Conservation (phyloP, 805 yeast species). For the Teunomyces pallodes region DNA sequence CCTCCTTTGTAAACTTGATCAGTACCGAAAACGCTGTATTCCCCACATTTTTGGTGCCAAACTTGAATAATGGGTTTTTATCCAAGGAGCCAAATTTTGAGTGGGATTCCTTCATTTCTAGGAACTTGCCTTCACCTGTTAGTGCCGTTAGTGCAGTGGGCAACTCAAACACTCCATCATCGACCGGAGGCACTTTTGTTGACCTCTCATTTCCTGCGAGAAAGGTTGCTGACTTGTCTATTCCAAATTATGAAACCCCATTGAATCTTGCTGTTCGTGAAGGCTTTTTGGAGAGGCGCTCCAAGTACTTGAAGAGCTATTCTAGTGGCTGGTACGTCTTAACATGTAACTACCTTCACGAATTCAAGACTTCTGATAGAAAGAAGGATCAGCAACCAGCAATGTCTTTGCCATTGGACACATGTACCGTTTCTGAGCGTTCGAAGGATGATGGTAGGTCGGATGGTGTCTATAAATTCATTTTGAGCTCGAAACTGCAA, state of each 20-base stretch:
- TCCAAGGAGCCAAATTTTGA: constrained; percentile 78
- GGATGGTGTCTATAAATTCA: constrained; percentile 68
- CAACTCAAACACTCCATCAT: constrained; percentile 20
- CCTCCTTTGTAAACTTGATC: constrained; percentile 65
- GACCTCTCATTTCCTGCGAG: constrained; percentile 40
- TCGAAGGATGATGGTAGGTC: constrained; percentile 64
- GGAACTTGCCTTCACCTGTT: constrained; percentile 49
- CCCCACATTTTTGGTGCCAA: constrained; percentile 62
- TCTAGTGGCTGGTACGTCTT: constrained; percentile 87
- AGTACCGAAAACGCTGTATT: constrained; percentile 74
- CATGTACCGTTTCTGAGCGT: constrained; percentile 81
- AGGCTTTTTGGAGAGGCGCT: constrained; percentile 83
- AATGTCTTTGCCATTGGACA: constrained; percentile 75
- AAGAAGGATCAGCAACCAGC: constrained; percentile 79
- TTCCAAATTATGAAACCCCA: constrained; percentile 68
- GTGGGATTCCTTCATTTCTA: constrained; percentile 80
- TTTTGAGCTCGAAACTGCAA: constrained; percentile 66
- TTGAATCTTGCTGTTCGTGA: constrained; percentile 62
- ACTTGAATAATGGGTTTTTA: constrained; percentile 60
- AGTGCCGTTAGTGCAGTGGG: constrained; percentile 26
- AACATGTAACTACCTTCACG: constrained; percentile 86
- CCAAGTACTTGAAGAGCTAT: constrained; percentile 89
- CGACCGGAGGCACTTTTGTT: constrained; percentile 36
- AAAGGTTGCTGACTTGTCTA: constrained; percentile 49
- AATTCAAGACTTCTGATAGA: constrained; percentile 79